Percentiles rank a stretch among this genome's conserved stretches.
Conservation (phyloP, 2,329 filamentous ascomycete genomes). For the Neonectria magnoliae region DNA sequence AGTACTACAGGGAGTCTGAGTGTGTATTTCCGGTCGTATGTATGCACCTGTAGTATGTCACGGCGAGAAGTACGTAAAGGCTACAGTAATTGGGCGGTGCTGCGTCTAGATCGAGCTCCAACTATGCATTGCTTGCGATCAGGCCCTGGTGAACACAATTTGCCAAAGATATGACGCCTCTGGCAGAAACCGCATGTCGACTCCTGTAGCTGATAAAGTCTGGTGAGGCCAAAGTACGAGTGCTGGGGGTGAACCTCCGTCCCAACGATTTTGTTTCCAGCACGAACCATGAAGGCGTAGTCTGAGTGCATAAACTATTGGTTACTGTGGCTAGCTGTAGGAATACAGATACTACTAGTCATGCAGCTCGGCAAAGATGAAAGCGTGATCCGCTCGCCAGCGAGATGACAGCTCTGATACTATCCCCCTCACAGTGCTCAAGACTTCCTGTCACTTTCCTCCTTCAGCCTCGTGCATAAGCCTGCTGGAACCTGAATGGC, state of each 20-base stretch:
- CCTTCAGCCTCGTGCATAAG: not conserved
- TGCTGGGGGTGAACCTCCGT: not conserved
- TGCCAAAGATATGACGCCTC: no score
- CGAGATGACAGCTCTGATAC: no score
- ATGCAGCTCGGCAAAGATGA: not conserved
- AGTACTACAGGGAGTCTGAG: not conserved
- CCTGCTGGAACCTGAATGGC: not conserved
- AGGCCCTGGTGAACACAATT: no score
- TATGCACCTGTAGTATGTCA: no score
- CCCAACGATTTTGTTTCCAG: not conserved
- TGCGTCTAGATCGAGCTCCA: not conserved
- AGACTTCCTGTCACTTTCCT: not conserved
- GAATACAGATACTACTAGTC: not conserved
- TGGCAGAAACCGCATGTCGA: no score
- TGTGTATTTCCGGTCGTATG: not conserved
- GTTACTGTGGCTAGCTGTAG: not conserved
- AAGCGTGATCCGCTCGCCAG: not conserved
- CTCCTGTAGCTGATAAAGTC: not conserved
- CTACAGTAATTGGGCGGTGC: not conserved
- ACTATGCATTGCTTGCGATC: not conserved
- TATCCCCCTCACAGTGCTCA: no score
- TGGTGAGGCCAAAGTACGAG: not conserved
- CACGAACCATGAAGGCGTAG: not conserved
- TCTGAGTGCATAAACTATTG: not conserved
- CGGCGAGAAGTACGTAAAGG: no score